phyloP scores from a whole-genome alignment of 169 alveolate species.

The Cryptosporidium parvum region DNA sequence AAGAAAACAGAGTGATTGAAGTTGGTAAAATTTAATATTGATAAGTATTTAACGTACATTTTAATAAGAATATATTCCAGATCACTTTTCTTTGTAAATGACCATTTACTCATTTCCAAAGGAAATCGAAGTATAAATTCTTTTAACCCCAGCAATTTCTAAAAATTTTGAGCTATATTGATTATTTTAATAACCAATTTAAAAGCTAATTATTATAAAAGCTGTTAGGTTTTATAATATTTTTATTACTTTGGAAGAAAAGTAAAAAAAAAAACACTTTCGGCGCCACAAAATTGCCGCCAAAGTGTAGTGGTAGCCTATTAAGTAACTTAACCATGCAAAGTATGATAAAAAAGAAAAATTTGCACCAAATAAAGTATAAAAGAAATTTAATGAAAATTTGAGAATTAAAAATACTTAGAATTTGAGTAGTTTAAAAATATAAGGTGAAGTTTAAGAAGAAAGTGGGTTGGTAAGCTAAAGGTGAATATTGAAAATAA shows the following conservation, averaged over 20 bases:
- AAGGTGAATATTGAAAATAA: background rate
- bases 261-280: background rate
- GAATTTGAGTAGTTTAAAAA: background rate
- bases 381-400: too few species aligned
- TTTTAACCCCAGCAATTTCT: too few species aligned
- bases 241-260: too few species aligned
- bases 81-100: slow-evolving; percentile 15
- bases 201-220: background rate
- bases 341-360: background rate
- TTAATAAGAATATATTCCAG: slow-evolving; percentile 37
- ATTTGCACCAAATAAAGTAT: too few species aligned
- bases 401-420: background rate
- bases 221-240: background rate
- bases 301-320: background rate
- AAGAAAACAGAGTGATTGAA: background rate
- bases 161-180: too few species aligned
- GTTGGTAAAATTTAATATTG: background rate
- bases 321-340: background rate
- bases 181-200: too few species aligned
- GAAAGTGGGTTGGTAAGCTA: background rate
- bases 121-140: background rate
- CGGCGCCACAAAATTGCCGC: background rate
- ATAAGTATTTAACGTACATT: slow-evolving; percentile 24
- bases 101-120: background rate
- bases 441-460: background rate